A percentile compares a stretch with the other conserved stretches of the same genome.
These are phyloP conservation scores for Lentinula guzmanii DNA, from an alignment of 768 basidiomycete genomes.

Conservation along the genomic window DNA sequence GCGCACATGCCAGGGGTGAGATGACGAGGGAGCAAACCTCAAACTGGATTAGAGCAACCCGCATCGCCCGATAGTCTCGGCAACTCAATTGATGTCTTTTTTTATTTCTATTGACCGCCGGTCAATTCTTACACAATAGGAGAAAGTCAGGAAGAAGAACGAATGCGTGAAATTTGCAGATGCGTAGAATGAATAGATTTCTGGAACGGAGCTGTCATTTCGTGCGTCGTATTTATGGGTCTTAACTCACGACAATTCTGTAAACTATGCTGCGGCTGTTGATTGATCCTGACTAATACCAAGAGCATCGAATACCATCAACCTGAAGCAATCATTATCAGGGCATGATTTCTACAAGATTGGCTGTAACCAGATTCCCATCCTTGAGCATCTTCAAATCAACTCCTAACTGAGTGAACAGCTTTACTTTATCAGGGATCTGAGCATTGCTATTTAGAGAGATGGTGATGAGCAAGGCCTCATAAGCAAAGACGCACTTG, in stretches of 20 bases:
- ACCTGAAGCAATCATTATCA: background rate
- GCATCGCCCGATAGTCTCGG: background rate
- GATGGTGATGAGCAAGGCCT: background rate
- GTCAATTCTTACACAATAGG: too few relatives aligned
- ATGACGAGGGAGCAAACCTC: too few relatives aligned
- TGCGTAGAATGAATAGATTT: too few relatives aligned
- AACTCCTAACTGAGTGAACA: slow-evolving; percentile 29
- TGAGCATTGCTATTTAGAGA: slow-evolving; percentile 11
- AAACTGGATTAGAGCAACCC: background rate
- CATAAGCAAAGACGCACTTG: slow-evolving; percentile 39
- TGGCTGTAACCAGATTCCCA: background rate
- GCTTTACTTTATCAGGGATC: slow-evolving; percentile 38
- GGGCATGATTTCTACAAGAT: background rate
- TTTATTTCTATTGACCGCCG: too few relatives aligned
- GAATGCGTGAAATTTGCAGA: too few relatives aligned
- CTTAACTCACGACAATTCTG: too few relatives aligned
- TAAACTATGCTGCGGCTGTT: too few relatives aligned
- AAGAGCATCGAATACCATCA: background rate
- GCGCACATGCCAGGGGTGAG: too few relatives aligned
- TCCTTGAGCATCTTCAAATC: slow-evolving; percentile 23
- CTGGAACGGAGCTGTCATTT: too few relatives aligned
- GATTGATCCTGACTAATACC: background rate
- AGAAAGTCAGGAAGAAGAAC: too few relatives aligned
- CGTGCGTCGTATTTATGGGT: too few relatives aligned
- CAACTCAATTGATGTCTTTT: background rate